Percentiles rank a stretch among this genome's conserved stretches.
Evolutionary conservation across 2,329 filamentous ascomycete species (phyloP).

Genomic region (Rugonectria rugulosa): DNA sequence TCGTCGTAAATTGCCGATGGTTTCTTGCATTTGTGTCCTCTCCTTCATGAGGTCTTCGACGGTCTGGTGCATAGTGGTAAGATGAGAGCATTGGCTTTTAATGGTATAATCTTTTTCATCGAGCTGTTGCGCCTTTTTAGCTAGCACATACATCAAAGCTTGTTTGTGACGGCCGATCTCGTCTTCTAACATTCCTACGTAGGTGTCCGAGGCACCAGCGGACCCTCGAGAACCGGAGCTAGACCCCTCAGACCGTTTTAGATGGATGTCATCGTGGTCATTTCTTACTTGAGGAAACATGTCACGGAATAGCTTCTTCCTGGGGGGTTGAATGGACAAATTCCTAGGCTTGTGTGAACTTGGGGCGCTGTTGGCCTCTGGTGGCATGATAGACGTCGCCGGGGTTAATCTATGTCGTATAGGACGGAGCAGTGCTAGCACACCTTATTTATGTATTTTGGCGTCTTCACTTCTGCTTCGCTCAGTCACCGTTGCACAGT

Average conservation of each 20-base stretch:
- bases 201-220: background rate
- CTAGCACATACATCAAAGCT: background rate
- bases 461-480: no score
- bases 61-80: background rate
- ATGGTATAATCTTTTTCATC: background rate
- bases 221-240: background rate
- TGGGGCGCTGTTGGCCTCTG: no score
- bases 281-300: background rate
- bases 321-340: background rate
- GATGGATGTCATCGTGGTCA: background rate
- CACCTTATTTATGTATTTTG: no score
- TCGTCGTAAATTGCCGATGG: background rate
- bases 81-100: background rate
- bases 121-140: background rate
- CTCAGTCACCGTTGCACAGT: no score
- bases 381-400: no score
- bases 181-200: background rate
- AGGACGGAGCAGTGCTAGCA: no score
- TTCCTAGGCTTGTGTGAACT: no score
- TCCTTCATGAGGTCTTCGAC: background rate
- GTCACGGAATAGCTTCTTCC: background rate
- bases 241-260: background rate
- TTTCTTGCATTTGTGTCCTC: background rate
- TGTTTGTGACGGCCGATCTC: background rate
- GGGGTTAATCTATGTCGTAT: no score